These are phyloP conservation scores for Apiospora saccharicola DNA, from an alignment of 2,329 filamentous ascomycete genomes.

Conservation along the genomic window DNA sequence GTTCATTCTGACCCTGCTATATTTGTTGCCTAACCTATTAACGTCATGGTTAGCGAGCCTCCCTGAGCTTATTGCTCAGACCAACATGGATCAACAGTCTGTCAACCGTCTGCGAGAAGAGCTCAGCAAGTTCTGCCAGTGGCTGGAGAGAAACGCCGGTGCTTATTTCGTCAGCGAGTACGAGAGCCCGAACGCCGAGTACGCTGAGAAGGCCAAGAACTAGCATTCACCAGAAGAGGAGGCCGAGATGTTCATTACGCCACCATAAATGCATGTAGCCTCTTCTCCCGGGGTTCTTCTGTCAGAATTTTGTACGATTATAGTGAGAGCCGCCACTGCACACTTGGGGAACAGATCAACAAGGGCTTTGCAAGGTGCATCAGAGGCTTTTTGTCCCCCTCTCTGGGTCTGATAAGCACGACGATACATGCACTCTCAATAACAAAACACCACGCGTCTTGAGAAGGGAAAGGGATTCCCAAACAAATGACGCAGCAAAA, in stretches of 20 bases:
- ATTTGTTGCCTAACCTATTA: slow-evolving; percentile 1
- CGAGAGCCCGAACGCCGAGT: slow-evolving; percentile 74
- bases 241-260: neutral
- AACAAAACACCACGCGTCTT: neutral
- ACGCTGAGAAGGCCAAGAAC: slow-evolving; percentile 69
- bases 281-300: neutral
- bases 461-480: neutral
- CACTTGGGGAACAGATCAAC: neutral
- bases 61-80: slow-evolving; percentile 93
- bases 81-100: slow-evolving; percentile 95
- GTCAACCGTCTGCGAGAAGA: slow-evolving; percentile 90
- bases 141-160: slow-evolving; percentile 79
- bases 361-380: neutral
- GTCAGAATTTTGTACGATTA: slow-evolving; percentile 3
- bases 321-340: neutral
- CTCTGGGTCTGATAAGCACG: neutral
- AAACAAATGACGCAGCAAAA: neutral
- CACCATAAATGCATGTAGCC: neutral
- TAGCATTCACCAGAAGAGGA: slow-evolving; percentile 26
- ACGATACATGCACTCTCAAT: neutral
- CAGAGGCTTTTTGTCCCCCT: neutral
- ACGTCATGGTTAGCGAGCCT: slow-evolving; percentile 70
- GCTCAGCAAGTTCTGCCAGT: slow-evolving; percentile 83
- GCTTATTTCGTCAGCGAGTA: slow-evolving; percentile 82
- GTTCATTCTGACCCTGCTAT: slow-evolving; percentile 36